Evolutionary conservation across 148 eudicot species (phyloP), one percentile per base, ranked within the genome.

Genomic region (Rhododendron henanense): DNA sequence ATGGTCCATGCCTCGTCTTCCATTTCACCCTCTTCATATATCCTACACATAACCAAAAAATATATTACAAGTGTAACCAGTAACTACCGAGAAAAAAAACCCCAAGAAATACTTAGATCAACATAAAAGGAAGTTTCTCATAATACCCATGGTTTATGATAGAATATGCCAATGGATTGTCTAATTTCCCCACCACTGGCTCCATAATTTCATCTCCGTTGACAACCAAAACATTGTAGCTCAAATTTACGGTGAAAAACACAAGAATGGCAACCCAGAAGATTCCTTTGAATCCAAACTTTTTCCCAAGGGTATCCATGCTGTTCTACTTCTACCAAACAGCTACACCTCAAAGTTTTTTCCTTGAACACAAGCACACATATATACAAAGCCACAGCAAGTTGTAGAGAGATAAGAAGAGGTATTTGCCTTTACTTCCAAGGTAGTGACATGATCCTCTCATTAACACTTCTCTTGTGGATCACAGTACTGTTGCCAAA

Each of bases 1-100:
- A 94, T 90, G 10, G 83, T 85, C 98, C 98, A 94, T 82, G 89
- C 69, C n/a, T 94, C 93, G 10, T 89, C 91, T 87, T 90, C 92
- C 90, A 82, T 76, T 18, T 83, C 86, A 65, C 48, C 86, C 6
- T 37, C 65, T 50, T 87, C 87, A 85, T 35, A 41, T 25, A 83
- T 83, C 86, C 92, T 90, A 80, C 82, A 71, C 7, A 15, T 3
- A 16, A 14, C 15, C 37, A 10, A 81, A 16, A 33, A 2, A 57
- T 4, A 55, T 35, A 45, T 55, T 5, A 21, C 31, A 18, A 80
- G 35, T 13, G 73, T 21, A 13, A 51, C 3, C 2, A 13, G 55
- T 51, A 51, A 3, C 10, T 51, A 51, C 55, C 15, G 16, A 13
- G 16, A 51, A 51, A 13, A 13, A 2, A 0, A 3, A 1, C 15